phyloP scores from a whole-genome alignment of 2,329 filamentous ascomycete species.

The Aureobasidium lini region DNA sequence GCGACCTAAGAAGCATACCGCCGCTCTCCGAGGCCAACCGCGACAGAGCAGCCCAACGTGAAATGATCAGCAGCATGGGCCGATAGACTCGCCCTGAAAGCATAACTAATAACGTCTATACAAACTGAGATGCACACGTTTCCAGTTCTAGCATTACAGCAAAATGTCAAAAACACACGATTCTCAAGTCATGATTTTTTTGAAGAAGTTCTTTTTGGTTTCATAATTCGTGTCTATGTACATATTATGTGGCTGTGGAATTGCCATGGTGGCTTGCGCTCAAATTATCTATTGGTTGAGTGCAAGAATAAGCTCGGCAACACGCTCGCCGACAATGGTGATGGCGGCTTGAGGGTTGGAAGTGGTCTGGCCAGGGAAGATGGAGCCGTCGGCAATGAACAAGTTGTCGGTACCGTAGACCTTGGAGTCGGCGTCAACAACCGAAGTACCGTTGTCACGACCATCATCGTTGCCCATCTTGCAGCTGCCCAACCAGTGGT shows the following conservation, averaged over 20 bases:
- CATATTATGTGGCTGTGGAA: not conserved
- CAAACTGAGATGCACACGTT: not conserved
- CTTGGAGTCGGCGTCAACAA: slow-evolving; percentile 11
- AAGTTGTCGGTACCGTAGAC: slow-evolving; percentile 16
- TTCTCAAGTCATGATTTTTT: not conserved
- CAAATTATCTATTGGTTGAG: slow-evolving; percentile 18
- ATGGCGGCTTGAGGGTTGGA: slow-evolving; percentile 51
- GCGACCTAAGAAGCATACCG: slow-evolving; percentile 80
- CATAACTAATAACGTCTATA: not conserved
- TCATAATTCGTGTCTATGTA: not conserved
- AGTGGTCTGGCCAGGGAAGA: slow-evolving; percentile 14
- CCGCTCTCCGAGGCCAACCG: slow-evolving; percentile 76
- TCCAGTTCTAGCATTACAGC: not conserved
- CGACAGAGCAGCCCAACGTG: slow-evolving; percentile 77
- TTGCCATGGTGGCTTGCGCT: not conserved
- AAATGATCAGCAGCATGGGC: slow-evolving; percentile 63
- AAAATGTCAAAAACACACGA: not conserved
- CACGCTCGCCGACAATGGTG: slow-evolving; percentile 57
- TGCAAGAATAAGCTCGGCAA: slow-evolving; percentile 45
- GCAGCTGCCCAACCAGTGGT: slow-evolving; percentile 13
- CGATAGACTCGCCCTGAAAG: slow-evolving; percentile 1
- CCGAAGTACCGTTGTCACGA: slow-evolving; percentile 2
- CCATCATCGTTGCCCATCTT: slow-evolving; percentile 12
- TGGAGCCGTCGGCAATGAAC: slow-evolving; percentile 15
- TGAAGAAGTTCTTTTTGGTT: not conserved